Conservation (phyloP, 2,329 filamentous ascomycete genomes). For the Cladosporium sphaerospermum region DNA sequence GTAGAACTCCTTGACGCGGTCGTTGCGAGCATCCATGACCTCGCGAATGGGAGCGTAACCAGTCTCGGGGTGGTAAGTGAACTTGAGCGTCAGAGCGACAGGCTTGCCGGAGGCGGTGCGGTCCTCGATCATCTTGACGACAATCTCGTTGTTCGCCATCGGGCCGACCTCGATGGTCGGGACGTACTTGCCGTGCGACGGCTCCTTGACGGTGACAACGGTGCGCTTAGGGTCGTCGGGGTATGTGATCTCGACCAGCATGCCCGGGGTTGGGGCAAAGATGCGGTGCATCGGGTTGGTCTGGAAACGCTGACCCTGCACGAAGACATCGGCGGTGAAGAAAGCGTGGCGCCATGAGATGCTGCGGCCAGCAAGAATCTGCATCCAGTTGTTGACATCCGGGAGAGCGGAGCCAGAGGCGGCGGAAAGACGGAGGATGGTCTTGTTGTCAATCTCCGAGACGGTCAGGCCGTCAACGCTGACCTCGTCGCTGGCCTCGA, state of each 20-base stretch:
- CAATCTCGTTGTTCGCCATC: conserved; percentile 68
- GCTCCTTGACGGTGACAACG: conserved; percentile 79
- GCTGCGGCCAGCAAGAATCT: conserved; percentile 74
- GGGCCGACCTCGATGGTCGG: conserved; percentile 84
- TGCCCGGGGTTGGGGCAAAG: conserved; percentile 75
- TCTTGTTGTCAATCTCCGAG: conserved; percentile 71
- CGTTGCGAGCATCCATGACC: conserved; percentile 92
- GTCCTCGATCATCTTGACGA: conserved; percentile 87
- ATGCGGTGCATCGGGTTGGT: conserved; percentile 93
- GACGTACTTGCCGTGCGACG: conserved; percentile 75
- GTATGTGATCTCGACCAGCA: conserved; percentile 80
- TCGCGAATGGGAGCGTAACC: conserved; percentile 97
- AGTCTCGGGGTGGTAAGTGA: conserved; percentile 89
- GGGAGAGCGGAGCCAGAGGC: conserved; percentile 70
- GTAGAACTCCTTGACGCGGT: conserved; percentile 99
- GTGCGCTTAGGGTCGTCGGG: conserved; percentile 80
- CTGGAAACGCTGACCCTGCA: conserved; percentile 94
- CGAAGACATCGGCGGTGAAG: conserved; percentile 86
- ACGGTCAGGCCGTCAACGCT: conserved; percentile 84
- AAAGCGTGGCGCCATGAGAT: conserved; percentile 94
- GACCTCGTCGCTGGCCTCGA: conserved; percentile 62
- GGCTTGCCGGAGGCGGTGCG: conserved; percentile 78
- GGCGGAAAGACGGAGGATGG: conserved; percentile 75
- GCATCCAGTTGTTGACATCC: conserved; percentile 74
- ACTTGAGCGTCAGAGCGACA: conserved; percentile 76